Base-by-base conservation (phyloP, 225 moss, liverwort and hornwort species). In the Pseudoscleropodium purum region DNA sequence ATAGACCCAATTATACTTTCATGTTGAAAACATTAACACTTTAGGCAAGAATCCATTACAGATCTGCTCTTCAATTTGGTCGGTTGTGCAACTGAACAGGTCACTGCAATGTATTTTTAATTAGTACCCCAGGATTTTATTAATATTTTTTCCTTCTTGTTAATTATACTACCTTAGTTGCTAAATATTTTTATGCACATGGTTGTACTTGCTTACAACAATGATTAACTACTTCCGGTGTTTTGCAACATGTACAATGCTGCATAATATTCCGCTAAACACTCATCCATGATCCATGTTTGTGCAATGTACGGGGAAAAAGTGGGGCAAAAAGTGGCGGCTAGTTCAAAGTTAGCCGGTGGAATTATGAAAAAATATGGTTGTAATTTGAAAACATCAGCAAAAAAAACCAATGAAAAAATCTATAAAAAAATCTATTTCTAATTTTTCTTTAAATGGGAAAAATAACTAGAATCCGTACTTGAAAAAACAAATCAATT, bases 191-290 rank as follows among this genome's bases (percentile, higher is more conserved):
- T 62, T 51, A 61, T 33, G 13, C 62, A 39, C 62, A 27, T 52
- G 39, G 51, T 52, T 27, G 26, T 61, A 39, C 79, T 51, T 85
- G 54, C 24, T 78, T 56, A 54, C 11, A 27, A 45, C 45, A 45
- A 45, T 45, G 45, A 37, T 4, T 6, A 15, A 27, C 49, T 70
- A 54, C 54, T 54, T 54, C 7, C 56, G 37, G 56, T 56, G 57
- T 31, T 39, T 45, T 1, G 4, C 0, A 3, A 30, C 47, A 11
- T 2, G 4, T 2, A 30, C 18, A 21, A 57, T 21, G 31, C 15
- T 37, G 37, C 37, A 54, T 84, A 30, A 39, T 39, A 21, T 33
- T 56, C 30, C 1, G 7, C 20, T 30, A n/a, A 30, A 54, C 5
- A 84, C 37, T 10, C 6, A 0, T 37, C 79, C 57, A 12, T 3